Percentiles rank a stretch among this genome's conserved stretches.
These are phyloP conservation scores for Penicillium sp. DNA, from an alignment of 2,329 filamentous ascomycete genomes.

Conservation along the genomic window DNA sequence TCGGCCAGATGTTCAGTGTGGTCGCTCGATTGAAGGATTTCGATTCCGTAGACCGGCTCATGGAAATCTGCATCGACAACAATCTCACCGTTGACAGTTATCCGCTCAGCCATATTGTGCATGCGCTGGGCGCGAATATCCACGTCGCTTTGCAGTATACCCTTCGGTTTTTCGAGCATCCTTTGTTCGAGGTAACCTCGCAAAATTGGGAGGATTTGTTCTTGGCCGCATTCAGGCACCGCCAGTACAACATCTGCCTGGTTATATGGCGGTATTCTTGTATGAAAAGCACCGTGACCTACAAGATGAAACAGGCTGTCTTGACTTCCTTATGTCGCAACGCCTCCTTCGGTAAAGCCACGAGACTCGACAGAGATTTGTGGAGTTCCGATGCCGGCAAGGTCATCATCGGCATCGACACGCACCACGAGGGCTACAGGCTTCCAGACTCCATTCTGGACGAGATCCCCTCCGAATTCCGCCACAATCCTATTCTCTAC, in stretches of 20 bases:
- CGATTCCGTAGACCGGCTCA: conserved; percentile 27
- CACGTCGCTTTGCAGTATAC: conserved; percentile 24
- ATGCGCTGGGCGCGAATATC: conserved; percentile 25
- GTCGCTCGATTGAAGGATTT: conserved; percentile 26
- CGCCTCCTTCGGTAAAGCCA: conserved; percentile 7
- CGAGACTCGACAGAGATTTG: conserved; percentile 11
- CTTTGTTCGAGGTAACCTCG: conserved; percentile 17
- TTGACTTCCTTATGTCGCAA: conserved; percentile 31
- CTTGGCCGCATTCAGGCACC: conserved; percentile 37
- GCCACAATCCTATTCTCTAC: conserved; percentile 26
- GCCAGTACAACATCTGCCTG: conserved; percentile 43
- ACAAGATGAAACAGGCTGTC: conserved; percentile 35
- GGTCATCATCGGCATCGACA: conserved; percentile 33
- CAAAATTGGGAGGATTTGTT: conserved; percentile 41
- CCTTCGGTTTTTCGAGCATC: conserved; percentile 21
- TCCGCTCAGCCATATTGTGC: conserved; percentile 31
- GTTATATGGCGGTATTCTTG: conserved; percentile 51
- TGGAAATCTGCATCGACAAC: conserved; percentile 31
- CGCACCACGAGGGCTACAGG: conserved; percentile 13
- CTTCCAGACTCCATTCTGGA: conserved; percentile 13
- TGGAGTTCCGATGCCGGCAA: conserved; percentile 31
- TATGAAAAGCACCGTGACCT: conserved; percentile 33
- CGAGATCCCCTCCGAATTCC: conserved; percentile 26
- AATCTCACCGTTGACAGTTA: conserved; percentile 26
- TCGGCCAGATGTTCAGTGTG: conserved; percentile 40